These are phyloP conservation scores for Mycena belliarum DNA, from an alignment of 768 basidiomycete species.

Conservation along the genomic window DNA sequence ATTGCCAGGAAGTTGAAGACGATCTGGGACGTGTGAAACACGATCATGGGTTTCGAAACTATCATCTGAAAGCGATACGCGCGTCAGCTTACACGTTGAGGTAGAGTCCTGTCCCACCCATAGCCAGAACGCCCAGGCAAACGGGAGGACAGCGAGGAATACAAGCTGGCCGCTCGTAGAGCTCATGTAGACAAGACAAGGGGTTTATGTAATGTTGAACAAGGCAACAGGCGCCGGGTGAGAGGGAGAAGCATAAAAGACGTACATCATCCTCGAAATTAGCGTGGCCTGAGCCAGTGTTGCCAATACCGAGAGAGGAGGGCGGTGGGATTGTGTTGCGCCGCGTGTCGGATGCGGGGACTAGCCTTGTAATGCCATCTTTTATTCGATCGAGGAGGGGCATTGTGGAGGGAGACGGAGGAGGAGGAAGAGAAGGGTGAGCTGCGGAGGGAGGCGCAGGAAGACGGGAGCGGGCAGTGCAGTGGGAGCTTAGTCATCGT, in stretches of 20 bases:
- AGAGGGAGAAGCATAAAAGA: conserved; percentile 25
- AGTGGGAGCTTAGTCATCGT: no score
- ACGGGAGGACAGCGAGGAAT: conserved; percentile 66
- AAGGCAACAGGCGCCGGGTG: conserved; percentile 14
- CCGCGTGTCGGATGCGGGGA: conserved; percentile 40
- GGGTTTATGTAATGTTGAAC: conserved; percentile 22
- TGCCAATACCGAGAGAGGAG: conserved; percentile 56
- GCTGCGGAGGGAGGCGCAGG: background rate
- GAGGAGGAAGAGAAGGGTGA: background rate
- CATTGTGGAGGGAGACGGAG: conserved; percentile 36
- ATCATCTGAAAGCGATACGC: conserved; percentile 64
- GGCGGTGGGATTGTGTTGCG: conserved; percentile 35
- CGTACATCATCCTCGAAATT: conserved; percentile 76
- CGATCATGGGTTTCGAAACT: conserved; percentile 78
- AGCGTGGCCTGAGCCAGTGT: conserved; percentile 53
- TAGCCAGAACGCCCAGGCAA: conserved; percentile 66
- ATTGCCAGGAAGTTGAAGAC: conserved; percentile 95
- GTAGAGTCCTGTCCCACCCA: conserved; percentile 48
- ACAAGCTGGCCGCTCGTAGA: conserved; percentile 48
- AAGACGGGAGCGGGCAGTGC: background rate
- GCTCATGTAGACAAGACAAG: conserved; percentile 36
- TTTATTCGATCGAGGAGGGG: conserved; percentile 58
- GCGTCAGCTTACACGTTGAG: conserved; percentile 11
- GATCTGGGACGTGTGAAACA: conserved; percentile 73
- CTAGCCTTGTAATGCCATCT: conserved; percentile 46